phyloP scores from a whole-genome alignment of 257 asterid species.

The Capsicum pubescens region DNA sequence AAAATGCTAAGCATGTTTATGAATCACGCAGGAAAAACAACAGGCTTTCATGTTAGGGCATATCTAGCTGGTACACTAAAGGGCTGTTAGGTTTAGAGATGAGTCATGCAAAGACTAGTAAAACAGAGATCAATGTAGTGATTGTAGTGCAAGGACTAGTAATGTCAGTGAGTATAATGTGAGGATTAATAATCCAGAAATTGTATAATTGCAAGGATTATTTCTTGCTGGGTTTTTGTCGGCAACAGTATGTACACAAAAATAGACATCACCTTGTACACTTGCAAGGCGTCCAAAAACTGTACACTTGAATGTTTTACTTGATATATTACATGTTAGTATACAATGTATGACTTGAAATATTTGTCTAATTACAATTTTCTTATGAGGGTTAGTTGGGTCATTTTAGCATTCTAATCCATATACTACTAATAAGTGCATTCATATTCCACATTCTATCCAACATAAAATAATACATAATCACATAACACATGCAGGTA shows the following conservation, averaged over 20 bases:
- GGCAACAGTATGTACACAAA: neutral
- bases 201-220: neutral
- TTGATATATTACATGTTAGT: neutral
- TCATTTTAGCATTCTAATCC: neutral
- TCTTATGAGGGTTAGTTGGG: neutral
- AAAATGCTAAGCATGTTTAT: neutral
- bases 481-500: conserved; percentile 17
- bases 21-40: neutral
- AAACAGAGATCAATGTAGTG: neutral
- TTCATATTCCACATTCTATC: conserved; percentile 11
- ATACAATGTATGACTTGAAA: neutral
- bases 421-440: neutral
- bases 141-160: neutral
- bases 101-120: neutral
- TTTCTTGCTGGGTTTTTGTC: neutral
- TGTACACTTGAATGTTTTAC: neutral
- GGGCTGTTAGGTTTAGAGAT: neutral
- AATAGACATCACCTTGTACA: neutral
- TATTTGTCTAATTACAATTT: neutral
- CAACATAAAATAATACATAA: neutral
- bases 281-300: neutral
- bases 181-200: neutral
- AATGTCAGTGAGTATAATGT: neutral
- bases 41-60: neutral
- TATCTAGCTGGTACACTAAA: neutral